Evolutionary conservation across 805 yeast genomes (phyloP), one percentile per base, ranked within the genome.

Genomic region (Phaffomyces antillensis): DNA sequence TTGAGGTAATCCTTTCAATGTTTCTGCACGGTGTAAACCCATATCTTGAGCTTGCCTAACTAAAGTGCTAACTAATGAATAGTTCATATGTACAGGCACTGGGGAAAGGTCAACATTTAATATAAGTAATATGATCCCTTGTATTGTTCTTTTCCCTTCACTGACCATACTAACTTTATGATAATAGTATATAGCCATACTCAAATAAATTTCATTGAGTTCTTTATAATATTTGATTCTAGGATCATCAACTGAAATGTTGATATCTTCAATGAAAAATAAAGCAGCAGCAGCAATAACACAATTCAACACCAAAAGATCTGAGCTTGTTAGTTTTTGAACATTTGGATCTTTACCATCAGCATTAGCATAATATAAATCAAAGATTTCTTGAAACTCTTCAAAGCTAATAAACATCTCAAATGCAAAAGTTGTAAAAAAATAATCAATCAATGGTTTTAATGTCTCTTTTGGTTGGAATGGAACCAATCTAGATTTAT

Each of bases 21-120:
- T 53, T 39, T 77, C 83, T 5, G 59, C 60, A 42, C 79, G 62
- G 50, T 81, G 77, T 7, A 83, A 62, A 0, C 86, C 86, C 55
- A 79, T 52, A 35, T 76, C 81, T 39, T 72, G 75, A 0, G 83
- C 83, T 49, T 70, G 71, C 48, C 81, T 64, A 6, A 76, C 67
- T 7, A 79, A 76, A 2, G 73, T 66, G 2, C 76, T 57, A 5
- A 70, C 56, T 16, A 77, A 51, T 41, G 68, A 61, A 43, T 64
- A 68, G 6, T 72, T 66, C 11, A 71, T 61, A 35, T 75, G 76
- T 1, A 28, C 13, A 11, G 72, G 60, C 25, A 72, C 68, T 41
- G 58, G 51, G 17, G 62, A 56, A 10, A 60, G 56, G 34, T 66
- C 72, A 13, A 69, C 52, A 37, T 64, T 60, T 16, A 57, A 52